Evolutionary conservation across 1,284 basidiomycete genomes (phyloP), one percentile per base, ranked within the genome.

Genomic region (Athelia sp.): DNA sequence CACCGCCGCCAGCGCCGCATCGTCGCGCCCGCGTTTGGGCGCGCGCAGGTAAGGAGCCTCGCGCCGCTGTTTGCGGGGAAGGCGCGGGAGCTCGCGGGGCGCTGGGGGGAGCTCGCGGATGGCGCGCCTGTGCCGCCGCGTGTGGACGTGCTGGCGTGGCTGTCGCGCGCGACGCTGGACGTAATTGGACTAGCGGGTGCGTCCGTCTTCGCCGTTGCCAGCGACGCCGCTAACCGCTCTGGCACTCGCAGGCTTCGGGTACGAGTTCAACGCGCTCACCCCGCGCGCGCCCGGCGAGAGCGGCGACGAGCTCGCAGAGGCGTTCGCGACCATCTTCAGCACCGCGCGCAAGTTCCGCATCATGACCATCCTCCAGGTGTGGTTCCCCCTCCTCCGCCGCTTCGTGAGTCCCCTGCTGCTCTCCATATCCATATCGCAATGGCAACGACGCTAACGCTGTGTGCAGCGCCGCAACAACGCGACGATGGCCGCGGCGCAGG

Each of bases 181-280:
- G 74, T 85, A 38, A 87, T 91, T 49, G 85, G 85, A 4, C 69
- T 82, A 40, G 82, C 87, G 17, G 84, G 83, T 72, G 54, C 38
- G 63, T 51, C 35, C 31, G 13, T 13, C 26, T 29, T 13, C 4
- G 26, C 26, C 4, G 26, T 13, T 29, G 26, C 13, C 6, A 29
- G 13, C 26, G 4, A 13, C 4, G 26, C 26, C 13, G 13, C 26
- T 29, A 6, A 13, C 26, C 13, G 26, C 4, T 13, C 26, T 29
- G 13, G 13, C 36, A 6, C 9, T n/a, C 15, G 36, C 49, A 78
- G 78, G 79, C 6, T 87, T 87, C 58, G 80, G 77, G 45, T 87
- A 87, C 64, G 56, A 70, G 17, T 84, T 88, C 65, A 67, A 79
- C 46, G 67, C 78, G 3, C 70, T 82, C 34, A 18, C 50, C 45